Base-by-base conservation (phyloP, 2,329 filamentous ascomycete species). In the Fusarium sp. region DNA sequence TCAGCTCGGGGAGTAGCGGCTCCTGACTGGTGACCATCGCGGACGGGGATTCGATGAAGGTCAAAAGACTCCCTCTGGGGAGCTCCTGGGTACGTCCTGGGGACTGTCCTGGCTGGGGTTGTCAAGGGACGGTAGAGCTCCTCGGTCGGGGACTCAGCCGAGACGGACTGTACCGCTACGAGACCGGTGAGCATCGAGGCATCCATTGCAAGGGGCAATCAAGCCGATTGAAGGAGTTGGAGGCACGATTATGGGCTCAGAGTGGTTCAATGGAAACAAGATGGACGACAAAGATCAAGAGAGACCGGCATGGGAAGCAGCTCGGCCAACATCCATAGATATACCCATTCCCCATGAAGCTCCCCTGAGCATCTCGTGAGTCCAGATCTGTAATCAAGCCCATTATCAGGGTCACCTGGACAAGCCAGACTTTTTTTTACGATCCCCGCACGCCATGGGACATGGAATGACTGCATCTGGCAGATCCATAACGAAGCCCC, bases 81-180 rank as follows among this genome's bases (percentile, higher is more conserved):
- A 3, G 82, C 81, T 4, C 84, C 82, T 0, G 81, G 82, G 33
- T 84, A 82, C 0, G 80, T 84, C 64, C 84, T 81, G 0, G 83
- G 78, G 4, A 85, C 75, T 29, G 79, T 81, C 64, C 78, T 83
- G 38, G 80, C 79, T 5, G 85, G 83, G 2, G 76, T 72, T 16
- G 75, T 74, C 24, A 78, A 75, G 17, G 74, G 79, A 42, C 64
- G 70, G 61, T 69, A 74, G 20, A 70, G 64, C 38, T 77, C 75
- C 33, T 78, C 69, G 20, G 57, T 66, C 20, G 62, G 67, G 2
- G 76, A 67, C 12, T 65, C 71, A 57, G 46, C 27, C 55, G 66
- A 63, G 9, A 71, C 60, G 44, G 81, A 79, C 56, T 81, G 76
- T 6, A 83, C 79, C 59, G 80, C 74, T 60, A 81, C 77, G 9